phyloP scores from a whole-genome alignment of 805 yeast species.

The Metschnikowia kofuensis region DNA sequence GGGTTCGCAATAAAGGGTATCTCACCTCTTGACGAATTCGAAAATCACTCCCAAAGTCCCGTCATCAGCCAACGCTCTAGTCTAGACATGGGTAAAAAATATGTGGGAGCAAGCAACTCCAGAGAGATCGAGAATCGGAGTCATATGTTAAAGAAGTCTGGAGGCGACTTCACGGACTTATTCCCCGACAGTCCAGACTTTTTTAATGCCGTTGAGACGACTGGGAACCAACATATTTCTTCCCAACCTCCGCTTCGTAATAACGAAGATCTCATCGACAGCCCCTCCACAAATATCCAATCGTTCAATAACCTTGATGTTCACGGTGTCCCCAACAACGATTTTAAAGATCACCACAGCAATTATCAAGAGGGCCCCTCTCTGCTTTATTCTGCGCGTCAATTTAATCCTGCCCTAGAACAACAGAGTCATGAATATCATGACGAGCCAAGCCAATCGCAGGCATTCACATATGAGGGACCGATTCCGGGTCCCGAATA shows the following conservation, averaged over 20 bases:
- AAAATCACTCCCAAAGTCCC: slow-evolving; percentile 6
- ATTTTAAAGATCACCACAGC: neutral
- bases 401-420: neutral
- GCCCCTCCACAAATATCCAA: slow-evolving; percentile 16
- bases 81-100: slow-evolving; percentile 1
- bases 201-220: slow-evolving; percentile 17
- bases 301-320: slow-evolving; percentile 6
- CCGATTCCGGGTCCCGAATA: slow-evolving; percentile 7
- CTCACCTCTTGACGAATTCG: slow-evolving; percentile 11
- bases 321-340: neutral
- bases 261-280: slow-evolving; percentile 13
- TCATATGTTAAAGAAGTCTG: slow-evolving; percentile 3
- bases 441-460: slow-evolving; percentile 6
- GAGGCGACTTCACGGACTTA: slow-evolving; percentile 12
- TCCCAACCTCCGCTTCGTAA: slow-evolving; percentile 6
- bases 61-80: slow-evolving; percentile 4
- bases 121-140: slow-evolving; percentile 1
- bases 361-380: neutral
- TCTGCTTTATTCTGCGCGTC: slow-evolving; percentile 3
- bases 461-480: slow-evolving; percentile 12
- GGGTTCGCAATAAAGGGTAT: slow-evolving; percentile 9
- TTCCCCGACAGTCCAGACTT: slow-evolving; percentile 19
- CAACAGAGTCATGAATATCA: slow-evolving; percentile 2
- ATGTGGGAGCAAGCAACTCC: neutral
- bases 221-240: slow-evolving; percentile 5